Conservation (phyloP, 345 rosid species). For the Mercurialis annua region DNA sequence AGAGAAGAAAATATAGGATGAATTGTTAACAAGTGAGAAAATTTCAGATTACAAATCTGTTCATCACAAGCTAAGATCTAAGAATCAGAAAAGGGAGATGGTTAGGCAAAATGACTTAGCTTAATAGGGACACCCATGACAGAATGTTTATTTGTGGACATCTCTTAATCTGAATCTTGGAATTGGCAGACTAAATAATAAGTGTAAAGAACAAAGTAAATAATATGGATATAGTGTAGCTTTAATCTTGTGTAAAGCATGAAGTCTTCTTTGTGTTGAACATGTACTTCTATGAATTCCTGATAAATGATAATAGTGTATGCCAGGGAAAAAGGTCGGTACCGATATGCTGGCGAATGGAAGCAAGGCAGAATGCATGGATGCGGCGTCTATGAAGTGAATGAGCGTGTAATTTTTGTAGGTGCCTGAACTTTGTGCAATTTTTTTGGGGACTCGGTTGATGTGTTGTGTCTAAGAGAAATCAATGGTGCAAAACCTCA, state of each 20-base stretch:
- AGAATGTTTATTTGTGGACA: not conserved
- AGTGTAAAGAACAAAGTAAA: not conserved
- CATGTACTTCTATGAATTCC: not conserved
- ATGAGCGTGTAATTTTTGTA: constrained; percentile 60
- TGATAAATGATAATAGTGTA: constrained; percentile 17
- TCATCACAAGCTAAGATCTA: no score
- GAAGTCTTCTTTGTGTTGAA: not conserved
- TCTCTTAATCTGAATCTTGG: not conserved
- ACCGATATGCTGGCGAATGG: constrained; percentile 96
- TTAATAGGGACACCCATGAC: not conserved
- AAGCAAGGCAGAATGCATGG: constrained; percentile 97
- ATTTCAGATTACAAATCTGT: no score
- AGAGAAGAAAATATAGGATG: no score
- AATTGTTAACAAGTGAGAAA: no score
- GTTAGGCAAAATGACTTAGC: no score
- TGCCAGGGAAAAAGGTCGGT: constrained; percentile 85
- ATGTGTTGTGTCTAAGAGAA: not conserved
- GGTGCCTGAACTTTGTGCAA: constrained; percentile 30
- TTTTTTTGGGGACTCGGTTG: not conserved
- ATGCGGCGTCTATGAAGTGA: constrained; percentile 85
- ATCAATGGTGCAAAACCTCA: not conserved
- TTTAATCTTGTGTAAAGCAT: not conserved
- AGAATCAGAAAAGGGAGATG: no score
- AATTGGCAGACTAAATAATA: not conserved
- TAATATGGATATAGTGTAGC: not conserved